These are phyloP conservation scores for Beta macrorhiza DNA, from an alignment of 179 eudicot genomes.

Conservation along the genomic window DNA sequence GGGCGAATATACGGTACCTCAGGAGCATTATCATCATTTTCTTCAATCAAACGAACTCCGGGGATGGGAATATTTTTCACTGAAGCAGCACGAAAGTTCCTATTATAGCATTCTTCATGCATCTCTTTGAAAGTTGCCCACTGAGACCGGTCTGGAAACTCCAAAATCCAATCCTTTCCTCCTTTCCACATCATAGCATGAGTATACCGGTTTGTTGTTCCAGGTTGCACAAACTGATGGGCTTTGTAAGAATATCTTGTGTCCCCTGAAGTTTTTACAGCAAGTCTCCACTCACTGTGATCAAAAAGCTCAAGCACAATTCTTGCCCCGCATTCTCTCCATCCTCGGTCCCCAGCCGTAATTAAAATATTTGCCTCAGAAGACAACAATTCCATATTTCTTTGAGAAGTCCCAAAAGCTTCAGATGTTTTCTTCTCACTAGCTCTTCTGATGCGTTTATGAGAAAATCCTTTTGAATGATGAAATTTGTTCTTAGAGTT, in stretches of 20 bases:
- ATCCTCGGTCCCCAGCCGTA: conserved; percentile 66
- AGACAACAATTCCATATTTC: conserved; percentile 53
- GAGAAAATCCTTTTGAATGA: conserved; percentile 50
- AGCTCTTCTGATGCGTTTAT: conserved; percentile 66
- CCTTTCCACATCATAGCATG: conserved; percentile 99
- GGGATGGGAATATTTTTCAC: conserved; percentile 95
- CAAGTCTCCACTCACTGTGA: conserved; percentile 83
- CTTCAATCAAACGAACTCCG: conserved; percentile 80
- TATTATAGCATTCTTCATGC: conserved; percentile 82
- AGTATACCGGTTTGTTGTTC: conserved; percentile 82
- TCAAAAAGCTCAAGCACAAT: conserved; percentile 67
- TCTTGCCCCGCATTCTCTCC: conserved; percentile 86
- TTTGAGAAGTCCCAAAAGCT: conserved; percentile 42
- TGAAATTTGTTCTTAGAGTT: conserved; percentile 40
- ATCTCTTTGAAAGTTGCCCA: conserved; percentile 89
- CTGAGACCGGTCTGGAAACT: conserved; percentile 81
- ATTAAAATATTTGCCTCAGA: conserved; percentile 79
- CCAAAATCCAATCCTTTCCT: conserved; percentile 88
- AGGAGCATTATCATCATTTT: conserved; percentile 46
- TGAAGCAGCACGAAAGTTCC: conserved; percentile 87
- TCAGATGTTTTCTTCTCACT: conserved; percentile 60
- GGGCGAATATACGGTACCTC: conserved; percentile 54
- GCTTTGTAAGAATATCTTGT: conserved; percentile 75
- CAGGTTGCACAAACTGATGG: conserved; percentile 71
- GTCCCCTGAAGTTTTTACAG: conserved; percentile 58